Conservation (phyloP, 225 moss, liverwort and hornwort species). For the Sphagnum contortum region DNA sequence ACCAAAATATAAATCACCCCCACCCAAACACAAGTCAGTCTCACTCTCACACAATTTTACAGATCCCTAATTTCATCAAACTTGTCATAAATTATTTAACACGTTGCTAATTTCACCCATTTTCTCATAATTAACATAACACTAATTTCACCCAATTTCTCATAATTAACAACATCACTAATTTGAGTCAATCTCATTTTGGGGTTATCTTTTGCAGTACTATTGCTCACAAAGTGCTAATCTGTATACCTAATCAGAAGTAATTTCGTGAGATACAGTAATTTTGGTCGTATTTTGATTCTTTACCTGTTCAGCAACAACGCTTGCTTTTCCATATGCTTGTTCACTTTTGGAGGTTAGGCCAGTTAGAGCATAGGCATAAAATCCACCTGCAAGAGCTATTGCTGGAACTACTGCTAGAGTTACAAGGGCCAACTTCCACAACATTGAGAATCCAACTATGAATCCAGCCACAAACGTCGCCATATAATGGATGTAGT, state of each 20-base stretch:
- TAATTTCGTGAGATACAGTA: too few species aligned
- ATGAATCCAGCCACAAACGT: conserved; percentile 62
- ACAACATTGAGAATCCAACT: conserved; percentile 44
- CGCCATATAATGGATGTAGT: conserved; percentile 56
- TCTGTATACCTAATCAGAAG: too few species aligned
- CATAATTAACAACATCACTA: too few species aligned
- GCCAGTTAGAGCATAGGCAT: conserved; percentile 36
- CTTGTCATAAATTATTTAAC: too few species aligned
- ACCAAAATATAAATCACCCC: too few species aligned
- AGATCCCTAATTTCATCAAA: background rate
- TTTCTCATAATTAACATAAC: too few species aligned
- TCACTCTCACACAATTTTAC: background rate
- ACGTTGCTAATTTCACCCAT: too few species aligned
- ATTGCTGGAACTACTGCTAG: conserved; percentile 71
- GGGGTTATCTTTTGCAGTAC: too few species aligned
- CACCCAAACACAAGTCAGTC: too few species aligned
- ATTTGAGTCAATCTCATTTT: too few species aligned
- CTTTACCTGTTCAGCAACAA: conserved; percentile 58
- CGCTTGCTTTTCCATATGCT: conserved; percentile 55
- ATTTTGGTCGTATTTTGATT: background rate
- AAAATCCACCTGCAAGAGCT: conserved; percentile 49
- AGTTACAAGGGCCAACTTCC: conserved; percentile 75
- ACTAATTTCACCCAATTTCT: too few species aligned
- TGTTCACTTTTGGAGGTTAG: conserved; percentile 41
- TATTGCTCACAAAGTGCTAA: too few species aligned